Base-by-base conservation (phyloP, 306 rosid species). In the Biancaea sappan region DNA sequence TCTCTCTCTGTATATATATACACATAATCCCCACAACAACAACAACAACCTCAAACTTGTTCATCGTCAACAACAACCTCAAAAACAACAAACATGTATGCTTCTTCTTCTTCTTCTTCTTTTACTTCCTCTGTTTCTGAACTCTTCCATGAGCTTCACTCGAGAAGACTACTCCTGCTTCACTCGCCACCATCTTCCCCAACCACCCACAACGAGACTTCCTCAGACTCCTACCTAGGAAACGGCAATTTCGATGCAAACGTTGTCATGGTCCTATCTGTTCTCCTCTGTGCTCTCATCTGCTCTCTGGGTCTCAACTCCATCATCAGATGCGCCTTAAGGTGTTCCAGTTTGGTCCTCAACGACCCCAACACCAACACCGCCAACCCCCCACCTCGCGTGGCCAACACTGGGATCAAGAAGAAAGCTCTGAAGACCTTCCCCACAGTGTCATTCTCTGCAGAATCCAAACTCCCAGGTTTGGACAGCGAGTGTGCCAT, bases 261-360 rank as follows among this genome's bases (percentile, higher is more conserved):
- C 44, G 93, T 95, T 21, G 91, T 95, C 0, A 90, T 95, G 99
- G 99, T 95, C 44, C 98, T 95, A 50, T 92, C 96, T 22, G 96
- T 95, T 70, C 89, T 95, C 46, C 24, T 95, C 7, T 95, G 96
- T 58, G 98, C 99, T 14, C 84, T 95, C 0, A 86, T 95, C 4
- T 92, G 97, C 74, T 95, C 99, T 0, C 79, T 95, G 12, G 95
- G 97, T 0, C 66, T 95, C 24, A 95, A 95, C 82, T 88, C 98
- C 76, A 84, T 95, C 74, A 86, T 90, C 31, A 80, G 94, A 71
- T 95, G 98, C 54, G 94, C 88, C 22, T 70, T 92, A n/a, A 86
- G 81, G 52, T 92, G 97, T 75, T 90, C 96, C 0, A 81, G 28
- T 57, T 66, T 90, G 9, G 87, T 86, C 7, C 22, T 70, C 25